Percentiles rank a stretch among this genome's conserved stretches.
These are phyloP conservation scores for Ustilago tritici DNA, from an alignment of 1,284 basidiomycete species.

Conservation along the genomic window DNA sequence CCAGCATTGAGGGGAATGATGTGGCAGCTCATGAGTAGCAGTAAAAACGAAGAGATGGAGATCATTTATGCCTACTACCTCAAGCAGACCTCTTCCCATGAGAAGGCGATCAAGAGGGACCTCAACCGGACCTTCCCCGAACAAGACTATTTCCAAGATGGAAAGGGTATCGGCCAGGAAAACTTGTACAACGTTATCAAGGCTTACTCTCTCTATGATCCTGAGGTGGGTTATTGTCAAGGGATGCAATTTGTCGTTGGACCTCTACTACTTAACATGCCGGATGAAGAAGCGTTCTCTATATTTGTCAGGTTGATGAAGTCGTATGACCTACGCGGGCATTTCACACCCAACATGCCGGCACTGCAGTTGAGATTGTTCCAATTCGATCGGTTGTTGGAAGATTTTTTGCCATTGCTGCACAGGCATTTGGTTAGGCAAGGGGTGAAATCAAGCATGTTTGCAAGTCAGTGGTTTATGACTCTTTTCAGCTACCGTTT, in stretches of 20 bases:
- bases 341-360: conserved; percentile 98
- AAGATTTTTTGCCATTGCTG: conserved; percentile 89
- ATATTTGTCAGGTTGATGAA: conserved; percentile 97
- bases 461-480: conserved; percentile 94
- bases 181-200: conserved; percentile 97
- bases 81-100: conserved; percentile 86
- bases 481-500: conserved; percentile 79
- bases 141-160: conserved; percentile 89
- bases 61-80: conserved; percentile 83
- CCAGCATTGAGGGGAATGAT: conserved; percentile 88
- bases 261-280: conserved; percentile 83
- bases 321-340: conserved; percentile 92
- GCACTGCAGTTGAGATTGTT: conserved; percentile 89
- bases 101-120: conserved; percentile 92
- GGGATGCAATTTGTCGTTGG: conserved; percentile 90
- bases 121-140: conserved; percentile 94
- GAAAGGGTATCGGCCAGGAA: conserved; percentile 92
- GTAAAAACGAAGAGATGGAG: conserved; percentile 89
- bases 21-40: conserved; percentile 95
- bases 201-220: conserved; percentile 95
- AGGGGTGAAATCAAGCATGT: conserved; percentile 91
- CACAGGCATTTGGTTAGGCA: conserved; percentile 91
- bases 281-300: conserved; percentile 84
- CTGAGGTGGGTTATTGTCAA: conserved; percentile 96
- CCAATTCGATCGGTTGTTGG: conserved; percentile 91